Percentiles rank a stretch among this genome's conserved stretches.
Evolutionary conservation across 192 early-diverging fungal species (phyloP).

Genomic region (Thamnidium elegans): DNA sequence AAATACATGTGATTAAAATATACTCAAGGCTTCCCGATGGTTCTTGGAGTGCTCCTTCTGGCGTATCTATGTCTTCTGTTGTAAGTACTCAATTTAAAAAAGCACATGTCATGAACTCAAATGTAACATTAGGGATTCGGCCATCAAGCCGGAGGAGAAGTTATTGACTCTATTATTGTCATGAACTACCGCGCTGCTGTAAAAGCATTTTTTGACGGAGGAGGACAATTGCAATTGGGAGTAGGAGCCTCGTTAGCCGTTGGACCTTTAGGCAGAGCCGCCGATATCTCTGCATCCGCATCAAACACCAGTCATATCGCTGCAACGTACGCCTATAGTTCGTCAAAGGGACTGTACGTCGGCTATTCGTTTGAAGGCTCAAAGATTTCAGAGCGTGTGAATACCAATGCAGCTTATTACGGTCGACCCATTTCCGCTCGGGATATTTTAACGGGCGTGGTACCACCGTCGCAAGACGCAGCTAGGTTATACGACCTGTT

Average conservation of each 20-base stretch:
- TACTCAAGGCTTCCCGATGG: no score
- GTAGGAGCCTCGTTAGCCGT: slow-evolving; percentile 20
- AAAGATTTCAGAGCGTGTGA: slow-evolving; percentile 17
- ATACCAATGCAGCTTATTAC: slow-evolving; percentile 23
- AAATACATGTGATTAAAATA: no score
- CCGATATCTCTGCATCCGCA: slow-evolving; percentile 18
- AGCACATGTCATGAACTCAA: background rate
- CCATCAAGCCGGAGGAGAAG: slow-evolving; percentile 21
- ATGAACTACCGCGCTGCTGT: slow-evolving; percentile 32
- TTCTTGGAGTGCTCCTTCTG: slow-evolving; percentile 31
- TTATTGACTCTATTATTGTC: slow-evolving; percentile 27
- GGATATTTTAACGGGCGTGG: slow-evolving; percentile 24
- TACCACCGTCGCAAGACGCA: slow-evolving; percentile 70
- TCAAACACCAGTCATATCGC: slow-evolving; percentile 13
- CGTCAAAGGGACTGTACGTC: slow-evolving; percentile 21
- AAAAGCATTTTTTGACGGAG: slow-evolving; percentile 29
- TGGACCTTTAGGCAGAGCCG: slow-evolving; percentile 22
- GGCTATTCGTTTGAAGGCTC: slow-evolving; percentile 34
- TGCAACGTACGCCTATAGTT: slow-evolving; percentile 29
- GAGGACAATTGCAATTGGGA: slow-evolving; percentile 29
- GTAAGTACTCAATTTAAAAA: slow-evolving; percentile 16
- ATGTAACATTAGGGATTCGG: slow-evolving; percentile 17
- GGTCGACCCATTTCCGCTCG: slow-evolving; percentile 20
- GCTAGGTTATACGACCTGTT: slow-evolving; percentile 71
- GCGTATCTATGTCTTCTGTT: slow-evolving; percentile 20